Conservation (phyloP, 1,139 yeast genomes). For the Pichiaceae sp. region DNA sequence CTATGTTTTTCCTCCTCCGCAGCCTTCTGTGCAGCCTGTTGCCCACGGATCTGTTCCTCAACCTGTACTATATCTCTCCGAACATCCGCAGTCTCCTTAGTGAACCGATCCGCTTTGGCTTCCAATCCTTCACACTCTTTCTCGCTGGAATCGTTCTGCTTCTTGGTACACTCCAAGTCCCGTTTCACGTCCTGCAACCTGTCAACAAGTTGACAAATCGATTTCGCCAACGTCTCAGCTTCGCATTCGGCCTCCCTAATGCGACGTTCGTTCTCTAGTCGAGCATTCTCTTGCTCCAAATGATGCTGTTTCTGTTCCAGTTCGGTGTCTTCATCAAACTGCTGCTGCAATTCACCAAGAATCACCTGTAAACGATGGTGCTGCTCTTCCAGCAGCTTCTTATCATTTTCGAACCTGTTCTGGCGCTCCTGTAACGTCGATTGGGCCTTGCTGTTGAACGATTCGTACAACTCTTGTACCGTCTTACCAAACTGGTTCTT, state of each 20-base stretch:
- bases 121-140: neutral
- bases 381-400: conserved; percentile 5
- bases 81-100: neutral
- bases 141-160: neutral
- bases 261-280: neutral
- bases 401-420: conserved; percentile 5
- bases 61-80: neutral
- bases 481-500: conserved; percentile 10
- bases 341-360: conserved; percentile 4
- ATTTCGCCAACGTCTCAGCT: neutral
- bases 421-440: conserved; percentile 7
- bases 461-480: conserved; percentile 11
- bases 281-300: conserved; percentile 1
- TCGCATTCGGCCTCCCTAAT: neutral
- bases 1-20: conserved; percentile 25
- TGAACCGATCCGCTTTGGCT: neutral
- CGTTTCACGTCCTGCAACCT: neutral
- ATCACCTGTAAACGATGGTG: conserved; percentile 4
- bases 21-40: conserved; percentile 1
- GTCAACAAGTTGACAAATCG: neutral
- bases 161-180: neutral
- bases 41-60: neutral
- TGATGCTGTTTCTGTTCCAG: conserved; percentile 2
- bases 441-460: conserved; percentile 12
- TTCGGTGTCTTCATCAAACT: conserved; percentile 2